Evolutionary conservation across 1,139 yeast species (phyloP).

Genomic region (Scheffersomyces segobiensis): DNA sequence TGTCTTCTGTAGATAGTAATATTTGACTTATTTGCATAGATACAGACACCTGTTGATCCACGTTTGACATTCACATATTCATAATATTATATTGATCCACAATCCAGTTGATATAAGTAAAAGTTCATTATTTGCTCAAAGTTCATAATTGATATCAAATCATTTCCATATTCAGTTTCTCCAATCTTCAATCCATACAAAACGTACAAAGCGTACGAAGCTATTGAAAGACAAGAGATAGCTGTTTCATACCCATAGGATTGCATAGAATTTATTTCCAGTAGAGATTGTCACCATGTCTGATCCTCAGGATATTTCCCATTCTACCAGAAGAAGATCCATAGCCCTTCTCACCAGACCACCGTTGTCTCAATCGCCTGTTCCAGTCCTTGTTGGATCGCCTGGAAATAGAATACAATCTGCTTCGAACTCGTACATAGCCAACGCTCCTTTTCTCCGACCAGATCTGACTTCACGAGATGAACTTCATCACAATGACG

Average conservation of each 20-base stretch:
- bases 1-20: not conserved
- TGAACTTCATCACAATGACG: not conserved
- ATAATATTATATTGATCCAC: no score
- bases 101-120: no score
- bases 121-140: no score
- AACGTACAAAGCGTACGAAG: not conserved
- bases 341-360: slow-evolving; percentile 15
- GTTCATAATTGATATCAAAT: no score
- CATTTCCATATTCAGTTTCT: no score
- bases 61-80: not conserved
- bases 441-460: not conserved
- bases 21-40: not conserved
- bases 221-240: not conserved
- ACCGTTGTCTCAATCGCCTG: slow-evolving; percentile 12
- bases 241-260: not conserved
- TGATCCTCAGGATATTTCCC: slow-evolving; percentile 3
- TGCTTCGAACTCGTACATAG: not conserved
- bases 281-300: not conserved
- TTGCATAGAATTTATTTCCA: no score
- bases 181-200: no score
- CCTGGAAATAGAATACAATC: not conserved
- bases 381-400: not conserved
- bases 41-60: not conserved
- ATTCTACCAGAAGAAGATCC: slow-evolving; percentile 8
- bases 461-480: not conserved